Percentiles rank a stretch among this genome's conserved stretches.
Conservation (phyloP, 306 rosid genomes). For the Mucuna pruriens region DNA sequence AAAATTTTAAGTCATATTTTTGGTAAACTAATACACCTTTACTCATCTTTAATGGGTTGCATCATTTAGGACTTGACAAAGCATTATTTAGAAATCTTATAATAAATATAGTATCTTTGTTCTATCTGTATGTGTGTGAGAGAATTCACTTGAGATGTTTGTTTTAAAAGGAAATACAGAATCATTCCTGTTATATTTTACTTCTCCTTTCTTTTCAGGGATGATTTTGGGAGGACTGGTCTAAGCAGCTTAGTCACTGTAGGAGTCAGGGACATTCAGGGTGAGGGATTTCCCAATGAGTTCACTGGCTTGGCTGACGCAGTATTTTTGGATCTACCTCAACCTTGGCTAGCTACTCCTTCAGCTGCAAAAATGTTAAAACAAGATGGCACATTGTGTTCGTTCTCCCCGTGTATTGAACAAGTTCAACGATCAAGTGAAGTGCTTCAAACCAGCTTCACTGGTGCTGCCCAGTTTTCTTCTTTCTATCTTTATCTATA, state of each 20-base stretch:
- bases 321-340: slow-evolving; percentile 34
- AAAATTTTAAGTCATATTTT: neutral
- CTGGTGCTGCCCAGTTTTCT: neutral
- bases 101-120: neutral
- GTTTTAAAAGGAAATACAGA: neutral
- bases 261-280: slow-evolving; percentile 38
- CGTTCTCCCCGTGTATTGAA: slow-evolving; percentile 34
- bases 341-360: slow-evolving; percentile 35
- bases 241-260: slow-evolving; percentile 27
- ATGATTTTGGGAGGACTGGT: slow-evolving; percentile 33
- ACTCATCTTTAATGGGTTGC: neutral
- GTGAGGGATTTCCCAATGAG: slow-evolving; percentile 37
- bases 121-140: neutral
- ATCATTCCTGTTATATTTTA: neutral
- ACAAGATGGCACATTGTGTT: slow-evolving; percentile 24
- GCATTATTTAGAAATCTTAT: neutral
- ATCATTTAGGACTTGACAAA: neutral
- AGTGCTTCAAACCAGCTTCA: slow-evolving; percentile 12
- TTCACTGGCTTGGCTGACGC: slow-evolving; percentile 33
- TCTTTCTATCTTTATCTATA: neutral
- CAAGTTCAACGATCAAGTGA: slow-evolving; percentile 36
- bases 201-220: neutral
- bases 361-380: slow-evolving; percentile 37
- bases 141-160: neutral
- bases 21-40: too few species aligned